Evolutionary conservation across 202 grass and related monocot species (phyloP).

Genomic region (Carex sylvatica): DNA sequence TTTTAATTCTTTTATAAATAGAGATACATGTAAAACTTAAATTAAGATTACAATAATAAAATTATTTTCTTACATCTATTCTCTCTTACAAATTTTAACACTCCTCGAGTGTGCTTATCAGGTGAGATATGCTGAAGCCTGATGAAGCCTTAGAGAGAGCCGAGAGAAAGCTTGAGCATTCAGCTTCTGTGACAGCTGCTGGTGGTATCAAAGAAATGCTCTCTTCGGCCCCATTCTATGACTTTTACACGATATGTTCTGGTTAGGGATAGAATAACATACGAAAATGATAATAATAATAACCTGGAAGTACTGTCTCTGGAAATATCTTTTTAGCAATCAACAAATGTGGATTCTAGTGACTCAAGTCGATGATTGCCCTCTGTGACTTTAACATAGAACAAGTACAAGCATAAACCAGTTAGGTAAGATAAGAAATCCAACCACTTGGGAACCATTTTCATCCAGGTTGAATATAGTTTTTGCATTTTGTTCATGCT

Average conservation of each 20-base stretch:
- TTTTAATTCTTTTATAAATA: no score
- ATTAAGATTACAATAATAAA: no score
- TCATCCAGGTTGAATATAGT: background rate
- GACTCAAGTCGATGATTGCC: background rate
- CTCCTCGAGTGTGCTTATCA: constrained; percentile 52
- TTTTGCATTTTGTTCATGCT: constrained; percentile 7
- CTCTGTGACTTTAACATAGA: background rate
- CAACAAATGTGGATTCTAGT: background rate
- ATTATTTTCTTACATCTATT: no score
- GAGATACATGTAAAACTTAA: no score
- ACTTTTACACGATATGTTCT: constrained; percentile 67
- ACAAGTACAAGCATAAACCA: background rate
- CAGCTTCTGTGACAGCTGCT: constrained; percentile 77
- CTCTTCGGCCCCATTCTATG: constrained; percentile 71
- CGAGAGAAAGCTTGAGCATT: constrained; percentile 62
- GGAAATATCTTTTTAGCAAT: background rate
- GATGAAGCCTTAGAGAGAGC: constrained; percentile 75
- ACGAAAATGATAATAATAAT: constrained; percentile 21
- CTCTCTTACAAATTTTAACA: no score
- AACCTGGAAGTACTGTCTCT: background rate
- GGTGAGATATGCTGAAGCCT: constrained; percentile 44
- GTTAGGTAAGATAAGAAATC: background rate
- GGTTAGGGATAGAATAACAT: constrained; percentile 76
- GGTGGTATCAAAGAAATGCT: constrained; percentile 69
- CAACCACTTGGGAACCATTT: background rate